Base-by-base conservation (phyloP, 2,329 filamentous ascomycete genomes). In the Ascochyta fabae region DNA sequence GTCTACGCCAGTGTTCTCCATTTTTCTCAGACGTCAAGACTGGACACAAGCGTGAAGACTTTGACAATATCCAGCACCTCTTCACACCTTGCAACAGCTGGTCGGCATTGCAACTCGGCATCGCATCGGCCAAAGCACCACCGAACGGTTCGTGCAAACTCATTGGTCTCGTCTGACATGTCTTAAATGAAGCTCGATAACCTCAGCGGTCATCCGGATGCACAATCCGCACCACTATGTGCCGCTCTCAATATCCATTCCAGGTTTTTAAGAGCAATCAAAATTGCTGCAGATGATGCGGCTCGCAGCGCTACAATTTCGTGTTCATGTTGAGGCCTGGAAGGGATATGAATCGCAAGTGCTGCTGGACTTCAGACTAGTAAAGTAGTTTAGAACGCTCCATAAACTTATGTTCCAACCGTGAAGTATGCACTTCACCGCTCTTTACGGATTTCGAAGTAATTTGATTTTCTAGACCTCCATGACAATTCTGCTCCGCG, bases 61-160 rank as follows among this genome's bases (percentile, higher is more conserved):
- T 16, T 42, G 34, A 24, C 9, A 43, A 44, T 13, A 12, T 33
- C 34, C 40, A 45, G 48, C 38, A 44, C 40, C 31, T 33, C 13
- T 12, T 27, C 39, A 16, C 22, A 3, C 39, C 7, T 24, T 13
- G 39, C 13, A 24, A 10, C 46, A 50, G 46, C 31, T 50, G 36
- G 38, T 50, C 42, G 24, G 42, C 23, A 48, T 48, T 47, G 42
- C 35, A 26, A 43, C 22, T 42, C 48, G 53, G 53, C 53, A 56
- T 43, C 38, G 53, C 38, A 51, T 56, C 53, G 53, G 53, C 48
- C 7, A 51, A 34, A 22, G 39, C 31, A 39, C 48, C 47, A 48
- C 38, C 24, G 19, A 4, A 34, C 38, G 47, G 53, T 42, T 45
- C 29, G 53, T 56, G 53, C 48, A 43, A 39, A 43, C 42, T 36